Base-by-base conservation (phyloP, 2,329 filamentous ascomycete species). In the Pseudogymnoascus sp. region DNA sequence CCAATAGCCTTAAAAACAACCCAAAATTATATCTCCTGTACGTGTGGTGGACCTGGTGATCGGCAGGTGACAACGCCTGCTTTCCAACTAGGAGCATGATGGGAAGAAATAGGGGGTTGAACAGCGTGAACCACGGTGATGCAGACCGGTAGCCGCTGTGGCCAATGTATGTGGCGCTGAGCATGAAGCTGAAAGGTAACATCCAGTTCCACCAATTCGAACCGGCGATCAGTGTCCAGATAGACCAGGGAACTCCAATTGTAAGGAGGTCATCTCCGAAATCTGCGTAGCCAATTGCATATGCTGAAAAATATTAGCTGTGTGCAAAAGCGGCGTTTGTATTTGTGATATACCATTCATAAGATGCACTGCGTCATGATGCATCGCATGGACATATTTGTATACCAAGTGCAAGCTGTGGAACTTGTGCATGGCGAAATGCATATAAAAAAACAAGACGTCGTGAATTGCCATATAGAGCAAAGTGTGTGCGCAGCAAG, bases 181-280 rank as follows among this genome's bases (percentile, higher is more conserved):
- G 23, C 44, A 50, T 28, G 8, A 50, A 17, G 21, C 44, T 28
- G 23, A 50, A 50, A n/a, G 44, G 44, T 17, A 50, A 10, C 23
- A 50, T 50, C 44, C 44, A 50, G 23, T 50, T 50, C 44, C 44
- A 50, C 44, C 44, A 50, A 50, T 50, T 50, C 15, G 44, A 50
- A 8, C 44, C 44, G 9, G 44, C 44, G 23, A 28, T 28, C 23
- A 50, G 44, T 50, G 23, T 50, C 44, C 23, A 50, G 44, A 50
- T 50, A 23, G 44, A 15, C 44, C 44, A 50, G 44, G 23, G 44
- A 28, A 50, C 19, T 15, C 42, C 42, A 26, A 47, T 26, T 47
- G 42, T 47, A 19, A 47, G 42, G 21, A 47, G 21, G 11, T 47
- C 42, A 3, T 47, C 42, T 8, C 21, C 42, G n/a, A 47, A 47